A percentile compares a stretch with the other conserved stretches of the same genome.
Conservation (phyloP, 2,329 filamentous ascomycete species). For the Ilyonectria destructans region DNA sequence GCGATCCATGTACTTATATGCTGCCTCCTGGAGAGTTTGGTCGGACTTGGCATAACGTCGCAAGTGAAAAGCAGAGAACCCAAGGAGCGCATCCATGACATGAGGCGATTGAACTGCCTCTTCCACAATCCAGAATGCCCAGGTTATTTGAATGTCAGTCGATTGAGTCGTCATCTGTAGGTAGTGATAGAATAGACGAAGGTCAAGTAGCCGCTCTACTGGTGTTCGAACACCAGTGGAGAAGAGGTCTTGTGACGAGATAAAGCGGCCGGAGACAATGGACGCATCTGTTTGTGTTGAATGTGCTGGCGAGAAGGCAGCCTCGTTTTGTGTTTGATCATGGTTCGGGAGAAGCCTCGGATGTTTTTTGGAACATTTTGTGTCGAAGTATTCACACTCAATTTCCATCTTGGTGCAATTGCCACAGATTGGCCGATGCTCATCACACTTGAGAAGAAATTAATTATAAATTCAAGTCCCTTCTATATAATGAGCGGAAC, state of each 20-base stretch:
- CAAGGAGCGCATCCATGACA: slow-evolving; percentile 22
- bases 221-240: background rate
- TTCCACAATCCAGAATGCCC: slow-evolving; percentile 10
- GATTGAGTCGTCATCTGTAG: slow-evolving; percentile 14
- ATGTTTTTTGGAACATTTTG: background rate
- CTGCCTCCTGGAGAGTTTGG: slow-evolving; percentile 6
- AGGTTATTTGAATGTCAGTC: background rate
- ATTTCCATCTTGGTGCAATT: slow-evolving; percentile 11
- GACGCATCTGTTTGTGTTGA: background rate
- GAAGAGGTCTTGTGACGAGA: slow-evolving; percentile 6
- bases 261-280: background rate
- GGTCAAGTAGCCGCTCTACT: slow-evolving; percentile 1
- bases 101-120: background rate
- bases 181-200: slow-evolving; percentile 15
- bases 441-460: slow-evolving; percentile 14
- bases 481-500: no score
- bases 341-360: background rate
- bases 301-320: background rate
- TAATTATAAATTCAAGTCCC: background rate
- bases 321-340: background rate
- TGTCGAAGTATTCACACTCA: slow-evolving; percentile 3
- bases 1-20: slow-evolving; percentile 13
- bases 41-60: background rate
- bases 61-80: slow-evolving; percentile 22
- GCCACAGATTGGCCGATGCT: slow-evolving; percentile 7